These are phyloP conservation scores for Microcos paniculata DNA, from an alignment of 345 rosid genomes.

Conservation along the genomic window DNA sequence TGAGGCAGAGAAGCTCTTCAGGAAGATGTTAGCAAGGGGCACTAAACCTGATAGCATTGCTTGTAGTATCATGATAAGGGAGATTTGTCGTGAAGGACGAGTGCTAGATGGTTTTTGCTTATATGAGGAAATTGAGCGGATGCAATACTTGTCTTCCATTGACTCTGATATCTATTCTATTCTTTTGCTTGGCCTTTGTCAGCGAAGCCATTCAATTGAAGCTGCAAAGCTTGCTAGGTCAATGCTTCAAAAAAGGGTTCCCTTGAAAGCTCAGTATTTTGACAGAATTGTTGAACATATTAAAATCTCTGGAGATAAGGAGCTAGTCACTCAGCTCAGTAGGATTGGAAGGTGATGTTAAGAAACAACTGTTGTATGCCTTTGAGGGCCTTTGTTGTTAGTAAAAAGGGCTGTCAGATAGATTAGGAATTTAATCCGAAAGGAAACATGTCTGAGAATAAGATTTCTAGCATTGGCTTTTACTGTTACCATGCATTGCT, in stretches of 20 bases:
- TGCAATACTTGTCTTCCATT: conserved; percentile 38
- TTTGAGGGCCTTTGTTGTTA: too few relatives aligned
- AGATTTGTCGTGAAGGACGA: conserved; percentile 49
- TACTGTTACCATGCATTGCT: too few relatives aligned
- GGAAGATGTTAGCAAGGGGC: conserved; percentile 44
- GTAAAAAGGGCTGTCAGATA: too few relatives aligned
- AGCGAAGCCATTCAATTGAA: conserved; percentile 44
- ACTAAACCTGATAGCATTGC: conserved; percentile 68
- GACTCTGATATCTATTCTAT: conserved; percentile 60
- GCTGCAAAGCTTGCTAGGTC: conserved; percentile 57
- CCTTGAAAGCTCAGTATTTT: conserved; percentile 33
- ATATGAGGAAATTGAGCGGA: conserved; percentile 51
- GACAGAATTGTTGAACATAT: conserved; percentile 38
- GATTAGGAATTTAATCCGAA: too few relatives aligned
- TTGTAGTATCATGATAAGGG: conserved; percentile 61
- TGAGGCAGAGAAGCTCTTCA: conserved; percentile 63
- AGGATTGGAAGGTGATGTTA: conserved; percentile 16
- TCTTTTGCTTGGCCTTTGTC: conserved; percentile 57
- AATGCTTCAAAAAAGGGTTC: conserved; percentile 52
- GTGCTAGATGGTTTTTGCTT: conserved; percentile 58
- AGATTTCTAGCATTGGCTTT: too few relatives aligned
- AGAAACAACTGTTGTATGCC: not conserved
- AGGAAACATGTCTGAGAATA: too few relatives aligned
- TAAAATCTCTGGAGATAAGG: conserved; percentile 43
- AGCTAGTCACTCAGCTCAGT: conserved; percentile 38